Evolutionary conservation across 1,284 basidiomycete species (phyloP).

Genomic region (Sporisorium scitamineum): DNA sequence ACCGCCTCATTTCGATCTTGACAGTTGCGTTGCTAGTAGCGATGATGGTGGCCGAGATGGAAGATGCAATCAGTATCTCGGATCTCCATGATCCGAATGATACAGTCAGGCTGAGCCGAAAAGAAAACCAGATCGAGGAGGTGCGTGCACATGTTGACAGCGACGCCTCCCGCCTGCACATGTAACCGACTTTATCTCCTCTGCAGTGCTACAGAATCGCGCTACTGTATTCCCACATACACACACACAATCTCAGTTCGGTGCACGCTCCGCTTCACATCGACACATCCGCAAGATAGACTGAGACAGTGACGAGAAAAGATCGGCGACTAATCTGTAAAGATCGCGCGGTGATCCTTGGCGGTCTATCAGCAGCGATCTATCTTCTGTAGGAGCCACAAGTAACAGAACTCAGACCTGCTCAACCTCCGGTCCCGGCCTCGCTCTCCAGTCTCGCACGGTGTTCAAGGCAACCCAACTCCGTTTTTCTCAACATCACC

Average conservation of each 20-base stretch:
- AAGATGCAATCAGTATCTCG: not conserved
- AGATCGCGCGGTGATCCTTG: no score
- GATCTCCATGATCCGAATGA: not conserved
- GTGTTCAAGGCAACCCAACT: no score
- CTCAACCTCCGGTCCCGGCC: no score
- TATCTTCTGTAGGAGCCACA: no score
- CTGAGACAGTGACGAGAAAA: not conserved
- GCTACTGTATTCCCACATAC: no score
- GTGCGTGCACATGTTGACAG: not conserved
- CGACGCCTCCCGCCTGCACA: not conserved
- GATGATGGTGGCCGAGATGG: not conserved
- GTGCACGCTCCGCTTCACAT: not conserved
- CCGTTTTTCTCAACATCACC: not conserved
- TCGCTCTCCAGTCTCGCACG: no score
- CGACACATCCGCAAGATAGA: no score
- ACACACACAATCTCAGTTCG: not conserved
- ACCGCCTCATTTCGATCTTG: not conserved
- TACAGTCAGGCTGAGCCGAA: not conserved
- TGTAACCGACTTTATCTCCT: not conserved
- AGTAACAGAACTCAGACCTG: no score
- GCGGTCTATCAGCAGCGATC: no score
- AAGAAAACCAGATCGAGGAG: not conserved
- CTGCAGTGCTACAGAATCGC: not conserved
- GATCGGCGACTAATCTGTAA: not conserved
- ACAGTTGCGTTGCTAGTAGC: not conserved